Evolutionary conservation across 1,139 yeast species (phyloP).

Genomic region (Pichia sp.): DNA sequence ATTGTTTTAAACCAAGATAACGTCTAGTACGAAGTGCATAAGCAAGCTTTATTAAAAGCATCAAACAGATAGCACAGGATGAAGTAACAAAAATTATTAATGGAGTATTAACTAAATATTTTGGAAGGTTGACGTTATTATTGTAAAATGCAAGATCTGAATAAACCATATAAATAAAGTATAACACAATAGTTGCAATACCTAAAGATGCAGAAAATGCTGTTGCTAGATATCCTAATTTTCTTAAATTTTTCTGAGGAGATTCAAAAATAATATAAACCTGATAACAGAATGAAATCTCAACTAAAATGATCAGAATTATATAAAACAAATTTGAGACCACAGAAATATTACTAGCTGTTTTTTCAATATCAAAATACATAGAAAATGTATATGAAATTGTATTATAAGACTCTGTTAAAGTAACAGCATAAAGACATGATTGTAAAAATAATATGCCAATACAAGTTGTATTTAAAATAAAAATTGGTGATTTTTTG

Average conservation of each 20-base stretch:
- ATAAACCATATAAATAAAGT: slow-evolving; percentile 40
- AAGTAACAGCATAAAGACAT: slow-evolving; percentile 47
- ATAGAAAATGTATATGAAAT: slow-evolving; percentile 48
- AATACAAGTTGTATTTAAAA: slow-evolving; percentile 58
- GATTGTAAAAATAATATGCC: slow-evolving; percentile 51
- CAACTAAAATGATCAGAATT: slow-evolving; percentile 52
- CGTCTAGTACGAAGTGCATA: slow-evolving; percentile 68
- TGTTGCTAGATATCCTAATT: slow-evolving; percentile 37
- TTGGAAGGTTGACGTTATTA: slow-evolving; percentile 18
- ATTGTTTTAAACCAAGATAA: slow-evolving; percentile 70
- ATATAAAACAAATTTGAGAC: slow-evolving; percentile 58
- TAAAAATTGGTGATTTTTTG: slow-evolving; percentile 59
- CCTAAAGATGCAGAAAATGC: slow-evolving; percentile 39
- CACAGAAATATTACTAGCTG: slow-evolving; percentile 40
- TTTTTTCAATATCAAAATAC: slow-evolving; percentile 31
- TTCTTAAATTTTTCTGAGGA: slow-evolving; percentile 35
- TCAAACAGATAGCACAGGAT: slow-evolving; percentile 52
- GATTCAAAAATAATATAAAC: slow-evolving; percentile 58
- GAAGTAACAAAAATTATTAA: slow-evolving; percentile 63
- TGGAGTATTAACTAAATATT: slow-evolving; percentile 41
- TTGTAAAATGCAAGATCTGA: slow-evolving; percentile 33
- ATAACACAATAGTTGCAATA: slow-evolving; percentile 45
- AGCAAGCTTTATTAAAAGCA: slow-evolving; percentile 55
- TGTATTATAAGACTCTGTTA: slow-evolving; percentile 47
- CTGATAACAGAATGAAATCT: slow-evolving; percentile 64